Conservation (phyloP, 73 alveolate species). For the Tetrahymena elliotti region DNA sequence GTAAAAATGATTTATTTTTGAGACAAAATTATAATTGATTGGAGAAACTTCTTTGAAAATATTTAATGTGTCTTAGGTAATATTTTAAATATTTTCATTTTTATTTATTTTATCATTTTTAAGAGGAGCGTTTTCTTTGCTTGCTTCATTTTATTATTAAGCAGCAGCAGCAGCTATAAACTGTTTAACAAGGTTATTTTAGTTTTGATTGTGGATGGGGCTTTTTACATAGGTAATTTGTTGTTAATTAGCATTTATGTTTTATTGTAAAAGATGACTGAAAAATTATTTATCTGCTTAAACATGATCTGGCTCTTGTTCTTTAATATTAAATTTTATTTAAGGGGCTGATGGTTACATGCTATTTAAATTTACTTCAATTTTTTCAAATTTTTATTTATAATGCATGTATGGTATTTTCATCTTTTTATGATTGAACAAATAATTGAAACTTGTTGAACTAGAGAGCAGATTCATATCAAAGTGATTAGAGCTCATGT, state of each 20-base stretch:
- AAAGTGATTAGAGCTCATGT: background rate
- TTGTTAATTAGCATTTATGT: background rate
- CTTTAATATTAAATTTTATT: background rate
- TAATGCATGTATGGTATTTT: background rate
- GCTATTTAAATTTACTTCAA: background rate
- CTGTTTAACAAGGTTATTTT: background rate
- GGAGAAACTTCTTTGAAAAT: background rate
- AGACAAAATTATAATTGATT: background rate
- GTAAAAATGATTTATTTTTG: background rate
- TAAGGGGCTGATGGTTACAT: background rate
- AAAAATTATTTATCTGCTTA: background rate
- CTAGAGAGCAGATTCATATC: background rate
- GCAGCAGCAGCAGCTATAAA: background rate
- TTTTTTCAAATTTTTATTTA: background rate
- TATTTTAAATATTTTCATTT: background rate
- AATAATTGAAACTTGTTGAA: background rate
- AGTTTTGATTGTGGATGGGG: background rate
- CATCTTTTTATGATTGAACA: background rate
- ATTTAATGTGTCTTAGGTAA: background rate
- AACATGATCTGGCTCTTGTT: background rate
- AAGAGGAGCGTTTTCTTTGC: background rate
- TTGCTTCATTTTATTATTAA: background rate
- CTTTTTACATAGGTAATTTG: background rate
- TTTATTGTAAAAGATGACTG: background rate
- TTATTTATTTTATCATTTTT: background rate